Evolutionary conservation across 768 basidiomycete genomes (phyloP), one percentile per base, ranked within the genome.

Genomic region (Hypsizygus marmoreus): DNA sequence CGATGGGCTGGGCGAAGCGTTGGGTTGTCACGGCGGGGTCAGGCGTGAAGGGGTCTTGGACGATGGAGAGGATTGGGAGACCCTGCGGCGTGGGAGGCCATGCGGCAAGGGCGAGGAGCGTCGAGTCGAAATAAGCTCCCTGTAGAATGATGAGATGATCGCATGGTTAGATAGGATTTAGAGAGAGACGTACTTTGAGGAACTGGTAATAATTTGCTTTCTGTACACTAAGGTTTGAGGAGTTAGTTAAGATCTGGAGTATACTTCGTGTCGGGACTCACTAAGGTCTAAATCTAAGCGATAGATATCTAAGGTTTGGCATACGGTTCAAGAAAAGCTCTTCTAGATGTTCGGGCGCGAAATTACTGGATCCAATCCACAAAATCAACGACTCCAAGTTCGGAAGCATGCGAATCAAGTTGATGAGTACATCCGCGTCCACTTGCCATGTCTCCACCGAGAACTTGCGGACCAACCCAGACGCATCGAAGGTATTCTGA

Each of bases 121-220:
- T 73, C 2, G 81, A 83, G 60, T 95, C 91, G 54, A 91, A 95
- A 63, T 94, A 95, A 30, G 82, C 79, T 17, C 92, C 92, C 83
- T 84, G 38, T 4, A 13, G 22, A 32, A 28, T 22, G n/a, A 39
- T 26, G 20, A 34, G n/a, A n/a, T n/a, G n/a, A n/a, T n/a, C n/a
- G n/a, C n/a, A n/a, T n/a, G 9, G 23, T 17, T 49, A 9, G 23
- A 20, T 14, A 16, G 30, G 11, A 29, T 20, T 10, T 32, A 26
- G 23, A 35, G 16, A n/a, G n/a, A n/a, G 20, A 29, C 57, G 40
- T 45, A 81, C 87, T 69, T 82, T 85, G 29, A 91, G 77, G 62
- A 95, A 94, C 49, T 88, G 88, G 53, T 84, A 82, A 61, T 94
- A 95, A 1, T 79, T 84, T 1, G 89, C 86, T 59, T 73, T 79